Percentiles rank a stretch among this genome's conserved stretches.
phyloP scores from a whole-genome alignment of 2,329 filamentous ascomycete species.

The Chalaropsis thielavioides region DNA sequence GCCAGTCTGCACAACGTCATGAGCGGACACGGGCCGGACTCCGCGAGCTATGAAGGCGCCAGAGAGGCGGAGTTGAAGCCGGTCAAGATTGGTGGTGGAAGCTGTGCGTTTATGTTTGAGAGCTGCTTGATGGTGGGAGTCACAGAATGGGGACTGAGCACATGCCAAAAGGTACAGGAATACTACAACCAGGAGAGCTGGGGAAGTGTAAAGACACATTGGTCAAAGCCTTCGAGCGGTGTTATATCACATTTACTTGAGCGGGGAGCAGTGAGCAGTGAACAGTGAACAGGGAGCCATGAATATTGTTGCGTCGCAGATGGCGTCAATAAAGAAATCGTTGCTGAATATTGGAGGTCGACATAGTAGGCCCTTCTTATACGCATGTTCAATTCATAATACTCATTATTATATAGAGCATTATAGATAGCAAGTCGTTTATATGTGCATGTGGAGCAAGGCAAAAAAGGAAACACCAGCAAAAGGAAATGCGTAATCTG shows the following conservation, averaged over 20 bases:
- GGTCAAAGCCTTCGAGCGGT: conserved; percentile 30
- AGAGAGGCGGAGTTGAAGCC: conserved; percentile 40
- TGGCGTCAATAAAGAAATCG: neutral
- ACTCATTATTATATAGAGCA: no score
- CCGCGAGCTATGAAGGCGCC: conserved; percentile 41
- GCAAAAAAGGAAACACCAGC: neutral
- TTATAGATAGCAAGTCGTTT: no score
- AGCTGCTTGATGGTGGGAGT: conserved; percentile 56
- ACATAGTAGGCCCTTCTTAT: no score
- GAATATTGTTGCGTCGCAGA: neutral
- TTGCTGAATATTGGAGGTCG: neutral
- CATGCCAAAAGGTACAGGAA: conserved; percentile 45
- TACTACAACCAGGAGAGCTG: conserved; percentile 73
- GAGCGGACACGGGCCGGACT: conserved; percentile 51
- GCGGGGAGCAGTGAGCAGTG: neutral
- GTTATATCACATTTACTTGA: neutral
- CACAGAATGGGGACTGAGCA: conserved; percentile 50
- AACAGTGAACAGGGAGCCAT: no score
- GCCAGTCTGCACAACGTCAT: conserved; percentile 55
- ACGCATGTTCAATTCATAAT: no score
- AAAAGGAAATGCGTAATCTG: conserved; percentile 6
- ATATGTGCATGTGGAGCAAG: neutral
- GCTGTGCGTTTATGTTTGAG: conserved; percentile 57
- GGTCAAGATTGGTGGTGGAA: conserved; percentile 42
- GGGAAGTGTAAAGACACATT: conserved; percentile 52